Evolutionary conservation across 1,284 basidiomycete species (phyloP).

Genomic region (Cutaneotrichosporon cavernicola): DNA sequence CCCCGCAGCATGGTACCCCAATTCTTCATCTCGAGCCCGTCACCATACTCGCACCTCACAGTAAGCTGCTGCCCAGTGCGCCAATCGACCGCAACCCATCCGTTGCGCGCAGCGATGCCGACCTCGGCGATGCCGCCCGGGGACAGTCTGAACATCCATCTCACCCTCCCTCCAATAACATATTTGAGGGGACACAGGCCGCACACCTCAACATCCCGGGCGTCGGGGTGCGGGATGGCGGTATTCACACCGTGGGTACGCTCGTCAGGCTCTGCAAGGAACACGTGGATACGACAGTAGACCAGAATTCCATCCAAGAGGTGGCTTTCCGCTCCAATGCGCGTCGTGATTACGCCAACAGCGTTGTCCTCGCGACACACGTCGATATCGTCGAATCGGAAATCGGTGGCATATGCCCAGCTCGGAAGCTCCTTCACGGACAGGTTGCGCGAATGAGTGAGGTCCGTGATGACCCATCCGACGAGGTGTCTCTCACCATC

Average conservation of each 20-base stretch:
- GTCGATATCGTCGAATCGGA: background rate
- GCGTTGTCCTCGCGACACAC: slow-evolving; percentile 6
- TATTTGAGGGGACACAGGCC: background rate
- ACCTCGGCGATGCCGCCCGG: background rate
- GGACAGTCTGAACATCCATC: background rate
- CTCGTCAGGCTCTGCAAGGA: background rate
- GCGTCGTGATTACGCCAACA: background rate
- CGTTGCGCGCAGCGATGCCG: background rate
- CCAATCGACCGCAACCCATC: slow-evolving; percentile 1
- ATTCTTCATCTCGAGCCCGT: background rate
- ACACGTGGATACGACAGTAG: slow-evolving; percentile 5
- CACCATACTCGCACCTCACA: background rate
- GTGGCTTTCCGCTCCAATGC: background rate
- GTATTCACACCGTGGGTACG: background rate
- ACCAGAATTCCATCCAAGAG: background rate
- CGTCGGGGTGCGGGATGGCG: background rate
- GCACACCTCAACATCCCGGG: background rate
- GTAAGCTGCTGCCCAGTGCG: background rate
- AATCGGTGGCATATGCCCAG: background rate
- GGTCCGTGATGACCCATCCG: background rate
- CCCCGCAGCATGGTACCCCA: background rate
- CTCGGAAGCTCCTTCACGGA: background rate
- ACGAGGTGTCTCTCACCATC: too few relatives aligned
- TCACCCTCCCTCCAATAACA: background rate
- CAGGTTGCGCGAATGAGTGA: background rate